Base-by-base conservation (phyloP, 768 basidiomycete species). In the Pleurotus sapidus region DNA sequence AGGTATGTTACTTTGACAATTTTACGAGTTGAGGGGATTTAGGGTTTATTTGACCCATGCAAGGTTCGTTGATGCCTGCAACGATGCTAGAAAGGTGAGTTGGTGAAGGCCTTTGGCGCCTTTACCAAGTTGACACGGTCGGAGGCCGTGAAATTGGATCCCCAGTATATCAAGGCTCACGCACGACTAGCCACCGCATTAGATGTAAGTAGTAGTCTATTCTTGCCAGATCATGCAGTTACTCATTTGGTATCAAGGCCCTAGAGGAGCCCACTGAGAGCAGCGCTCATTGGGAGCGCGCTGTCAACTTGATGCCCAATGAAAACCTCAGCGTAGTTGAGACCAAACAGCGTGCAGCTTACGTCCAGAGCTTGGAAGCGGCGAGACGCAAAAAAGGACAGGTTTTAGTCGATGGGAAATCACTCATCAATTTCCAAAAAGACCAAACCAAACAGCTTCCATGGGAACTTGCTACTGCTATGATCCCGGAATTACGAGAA, bases 121-220 rank as follows among this genome's bases (percentile, higher is more conserved):
- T n/a, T 50, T 9, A 30, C 15, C 15, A 27, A 49, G 17, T 42
- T 14, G n/a, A 15, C 38, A 39, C 23, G 11, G 9, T 7, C 15
- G 8, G 46, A 74, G 77, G 76, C 77, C 9, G 74, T 69, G 9
- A 60, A 71, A 23, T 59, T 76, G 8, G 75, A 78, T 59, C 71
- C 77, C 4, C 64, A 59, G 2, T 80, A 76, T 51, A 66, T 69
- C 3, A 79, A 79, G 60, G 77, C 68, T 25, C 78, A 76, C 74
- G 69, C 68, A 25, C 67, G 79, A 50, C 64, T 76, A 14, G 78
- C 70, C 12, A 65, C 69, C 18, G 76, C 69, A 30, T 55, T 63
- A 38, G 63, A 64, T 37, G 74, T 76, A 25, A 60, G 64, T 11
- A 30, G 64, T 11, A 30, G 30, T 34, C 9, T 34, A 34, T 34